A percentile compares a stretch with the other conserved stretches of the same genome.
phyloP scores from a whole-genome alignment of 75 land plant genomes.

The Larix kaempferi region DNA sequence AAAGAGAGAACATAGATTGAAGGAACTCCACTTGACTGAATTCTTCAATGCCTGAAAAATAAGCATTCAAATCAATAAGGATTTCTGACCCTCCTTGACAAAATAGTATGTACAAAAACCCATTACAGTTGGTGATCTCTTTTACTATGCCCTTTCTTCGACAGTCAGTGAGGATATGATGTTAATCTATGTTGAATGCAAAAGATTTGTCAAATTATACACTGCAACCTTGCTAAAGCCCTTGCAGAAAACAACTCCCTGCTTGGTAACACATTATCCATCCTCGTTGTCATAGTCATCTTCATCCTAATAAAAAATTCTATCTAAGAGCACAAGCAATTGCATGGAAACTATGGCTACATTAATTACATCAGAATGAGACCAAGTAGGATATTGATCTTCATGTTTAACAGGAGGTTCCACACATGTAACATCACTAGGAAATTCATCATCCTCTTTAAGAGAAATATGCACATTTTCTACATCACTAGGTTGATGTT shows the following conservation, averaged over 20 bases:
- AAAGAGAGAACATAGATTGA: neutral
- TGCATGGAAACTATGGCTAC: slow-evolving; percentile 8
- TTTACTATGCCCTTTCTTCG: neutral
- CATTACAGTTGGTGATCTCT: slow-evolving; percentile 1
- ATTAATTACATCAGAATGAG: slow-evolving; percentile 11
- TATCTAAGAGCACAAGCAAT: slow-evolving; percentile 1
- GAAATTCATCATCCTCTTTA: neutral
- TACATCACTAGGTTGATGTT: neutral
- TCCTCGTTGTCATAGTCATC: slow-evolving; percentile 15
- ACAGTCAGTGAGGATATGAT: neutral
- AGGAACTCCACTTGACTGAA: neutral
- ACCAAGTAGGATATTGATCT: slow-evolving; percentile 5
- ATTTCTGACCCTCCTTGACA: neutral
- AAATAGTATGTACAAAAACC: slow-evolving; percentile 5
- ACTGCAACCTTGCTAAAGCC: neutral
- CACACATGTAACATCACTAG: neutral
- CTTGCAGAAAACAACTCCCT: neutral
- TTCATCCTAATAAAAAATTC: slow-evolving; percentile 12
- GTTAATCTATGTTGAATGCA: slow-evolving; percentile 6
- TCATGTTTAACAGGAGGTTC: neutral
- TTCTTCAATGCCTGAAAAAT: slow-evolving; percentile 11
- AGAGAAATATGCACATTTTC: neutral
- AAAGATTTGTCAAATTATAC: neutral
- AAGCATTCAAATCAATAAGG: slow-evolving; percentile 4
- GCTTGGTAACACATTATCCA: neutral